Conservation (phyloP, 2,329 filamentous ascomycete species). For the Calonectria hongkongensis region DNA sequence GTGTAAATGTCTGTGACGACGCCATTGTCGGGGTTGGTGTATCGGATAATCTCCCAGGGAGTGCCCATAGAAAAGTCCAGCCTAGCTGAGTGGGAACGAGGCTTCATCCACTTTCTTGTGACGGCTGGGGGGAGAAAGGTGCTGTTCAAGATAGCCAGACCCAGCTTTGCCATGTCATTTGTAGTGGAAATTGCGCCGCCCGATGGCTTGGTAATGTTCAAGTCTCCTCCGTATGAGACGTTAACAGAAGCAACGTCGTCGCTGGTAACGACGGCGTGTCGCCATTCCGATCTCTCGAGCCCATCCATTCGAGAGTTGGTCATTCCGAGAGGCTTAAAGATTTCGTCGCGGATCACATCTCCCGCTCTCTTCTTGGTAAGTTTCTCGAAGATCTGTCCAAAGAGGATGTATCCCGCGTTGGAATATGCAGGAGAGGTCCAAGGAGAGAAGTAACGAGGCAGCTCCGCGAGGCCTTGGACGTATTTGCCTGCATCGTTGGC, state of each 20-base stretch:
- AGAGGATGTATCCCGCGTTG: constrained; percentile 41
- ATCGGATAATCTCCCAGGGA: constrained; percentile 65
- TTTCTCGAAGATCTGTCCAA: constrained; percentile 33
- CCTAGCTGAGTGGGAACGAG: constrained; percentile 61
- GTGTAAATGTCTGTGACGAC: constrained; percentile 58
- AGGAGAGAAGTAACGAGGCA: constrained; percentile 31
- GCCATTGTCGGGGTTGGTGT: constrained; percentile 59
- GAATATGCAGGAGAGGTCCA: constrained; percentile 41
- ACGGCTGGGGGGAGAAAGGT: constrained; percentile 58
- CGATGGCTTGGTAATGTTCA: constrained; percentile 33
- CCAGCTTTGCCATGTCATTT: constrained; percentile 46
- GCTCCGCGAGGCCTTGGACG: not conserved
- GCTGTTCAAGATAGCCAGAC: constrained; percentile 41
- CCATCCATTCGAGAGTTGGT: constrained; percentile 21
- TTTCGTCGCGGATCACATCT: constrained; percentile 27
- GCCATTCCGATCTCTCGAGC: not conserved
- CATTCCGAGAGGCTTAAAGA: constrained; percentile 42
- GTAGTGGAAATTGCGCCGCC: constrained; percentile 39
- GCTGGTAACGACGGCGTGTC: constrained; percentile 21
- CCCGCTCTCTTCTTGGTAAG: constrained; percentile 32
- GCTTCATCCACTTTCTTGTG: constrained; percentile 65
- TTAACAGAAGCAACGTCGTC: not conserved
- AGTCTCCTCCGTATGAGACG: not conserved
- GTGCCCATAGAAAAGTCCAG: constrained; percentile 62
- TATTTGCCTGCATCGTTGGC: constrained; percentile 23